A percentile compares a stretch with the other conserved stretches of the same genome.
phyloP scores from a whole-genome alignment of 208 protist genomes.

The Trypanosoma platydactyli region DNA sequence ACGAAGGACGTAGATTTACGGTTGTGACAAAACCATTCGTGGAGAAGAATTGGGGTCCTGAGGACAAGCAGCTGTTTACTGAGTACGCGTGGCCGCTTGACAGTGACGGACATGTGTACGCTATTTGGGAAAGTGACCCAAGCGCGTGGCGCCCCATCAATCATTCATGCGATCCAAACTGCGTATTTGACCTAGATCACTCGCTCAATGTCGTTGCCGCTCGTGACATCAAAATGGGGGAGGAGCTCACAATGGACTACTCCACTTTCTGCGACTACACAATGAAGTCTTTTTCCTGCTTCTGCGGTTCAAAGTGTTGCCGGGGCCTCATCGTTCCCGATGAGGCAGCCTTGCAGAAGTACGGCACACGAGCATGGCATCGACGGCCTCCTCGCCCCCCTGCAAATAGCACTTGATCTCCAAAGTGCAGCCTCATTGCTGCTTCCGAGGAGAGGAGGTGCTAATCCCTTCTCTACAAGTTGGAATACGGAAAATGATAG shows the following conservation, averaged over 20 bases:
- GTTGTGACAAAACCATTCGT: constrained; percentile 74
- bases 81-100: constrained; percentile 91
- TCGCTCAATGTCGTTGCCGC: constrained; percentile 86
- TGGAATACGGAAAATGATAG: not conserved
- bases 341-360: constrained; percentile 48
- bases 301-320: constrained; percentile 62
- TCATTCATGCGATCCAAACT: constrained; percentile 88
- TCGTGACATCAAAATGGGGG: constrained; percentile 59
- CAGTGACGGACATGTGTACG: constrained; percentile 81
- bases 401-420: constrained; percentile 4
- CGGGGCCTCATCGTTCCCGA: constrained; percentile 62
- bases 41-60: constrained; percentile 46
- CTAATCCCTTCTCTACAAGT: not conserved
- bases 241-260: constrained; percentile 89
- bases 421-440: too few relatives aligned
- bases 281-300: constrained; percentile 85
- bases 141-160: constrained; percentile 83
- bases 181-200: constrained; percentile 71
- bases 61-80: constrained; percentile 59
- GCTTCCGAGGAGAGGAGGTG: not conserved
- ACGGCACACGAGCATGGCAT: constrained; percentile 70
- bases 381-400: constrained; percentile 35
- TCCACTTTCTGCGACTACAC: constrained; percentile 87
- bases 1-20: constrained; percentile 74
- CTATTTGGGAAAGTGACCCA: constrained; percentile 81